phyloP scores from a whole-genome alignment of 169 alveolate genomes.

The Babesia gibsoni region DNA sequence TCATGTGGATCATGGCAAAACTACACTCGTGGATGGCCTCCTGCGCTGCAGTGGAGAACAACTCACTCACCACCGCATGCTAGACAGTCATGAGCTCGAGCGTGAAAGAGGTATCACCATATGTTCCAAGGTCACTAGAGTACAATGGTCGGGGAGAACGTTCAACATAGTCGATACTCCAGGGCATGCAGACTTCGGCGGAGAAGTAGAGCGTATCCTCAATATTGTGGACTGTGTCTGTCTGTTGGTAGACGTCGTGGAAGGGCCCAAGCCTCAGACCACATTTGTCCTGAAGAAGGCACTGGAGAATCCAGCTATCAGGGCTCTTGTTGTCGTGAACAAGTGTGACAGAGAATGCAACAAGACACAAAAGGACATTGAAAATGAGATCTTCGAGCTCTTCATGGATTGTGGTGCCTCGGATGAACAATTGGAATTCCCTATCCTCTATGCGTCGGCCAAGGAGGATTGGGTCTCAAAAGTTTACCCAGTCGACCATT shows the following conservation, averaged over 20 bases:
- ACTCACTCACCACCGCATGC: constrained; percentile 67
- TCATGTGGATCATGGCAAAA: constrained; percentile 99
- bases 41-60: constrained; percentile 74
- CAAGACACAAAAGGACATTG: constrained; percentile 84
- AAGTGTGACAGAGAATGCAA: constrained; percentile 75
- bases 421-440: constrained; percentile 90
- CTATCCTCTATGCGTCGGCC: constrained; percentile 90
- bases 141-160: constrained; percentile 81
- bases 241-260: constrained; percentile 94
- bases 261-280: constrained; percentile 92
- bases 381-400: constrained; percentile 89
- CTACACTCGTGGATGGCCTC: constrained; percentile 93
- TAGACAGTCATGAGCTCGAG: constrained; percentile 91
- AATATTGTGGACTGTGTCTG: constrained; percentile 95
- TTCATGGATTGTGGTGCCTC: constrained; percentile 86
- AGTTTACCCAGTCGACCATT: constrained; percentile 27
- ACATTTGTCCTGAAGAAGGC: constrained; percentile 75
- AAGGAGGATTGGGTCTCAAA: constrained; percentile 80
- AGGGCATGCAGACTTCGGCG: constrained; percentile 98
- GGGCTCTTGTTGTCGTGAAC: constrained; percentile 73
- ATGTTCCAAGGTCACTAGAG: constrained; percentile 90
- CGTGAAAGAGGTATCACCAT: constrained; percentile 97
- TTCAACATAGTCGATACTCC: constrained; percentile 84
- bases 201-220: constrained; percentile 96
- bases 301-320: constrained; percentile 70